These are phyloP conservation scores for Cafeteria roenbergensis DNA, from an alignment of 108 stramenopile species.

Conservation along the genomic window DNA sequence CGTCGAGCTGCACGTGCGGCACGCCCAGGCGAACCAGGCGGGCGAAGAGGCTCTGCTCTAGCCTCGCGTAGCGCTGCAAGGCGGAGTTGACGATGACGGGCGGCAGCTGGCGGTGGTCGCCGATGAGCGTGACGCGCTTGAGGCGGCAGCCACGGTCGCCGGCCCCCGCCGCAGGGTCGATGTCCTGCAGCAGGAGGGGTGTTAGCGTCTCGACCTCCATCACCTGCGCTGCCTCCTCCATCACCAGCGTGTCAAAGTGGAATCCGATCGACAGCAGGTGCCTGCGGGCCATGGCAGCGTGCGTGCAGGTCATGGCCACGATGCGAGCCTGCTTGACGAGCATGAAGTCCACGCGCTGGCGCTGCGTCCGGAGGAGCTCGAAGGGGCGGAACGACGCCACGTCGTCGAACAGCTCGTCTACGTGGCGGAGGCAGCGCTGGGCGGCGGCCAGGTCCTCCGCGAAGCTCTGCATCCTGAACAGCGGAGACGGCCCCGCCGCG, in stretches of 20 bases:
- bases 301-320: constrained; percentile 95
- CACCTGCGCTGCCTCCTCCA: constrained; percentile 97
- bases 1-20: constrained; percentile 65
- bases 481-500: too few species aligned
- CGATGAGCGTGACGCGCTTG: constrained; percentile 82
- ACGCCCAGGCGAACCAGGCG: constrained; percentile 75
- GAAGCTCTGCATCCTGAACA: neutral
- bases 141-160: constrained; percentile 52
- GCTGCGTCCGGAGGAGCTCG: constrained; percentile 78
- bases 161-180: constrained; percentile 47
- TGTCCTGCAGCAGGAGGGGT: constrained; percentile 70
- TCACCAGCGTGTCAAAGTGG: constrained; percentile 88
- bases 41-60: constrained; percentile 83
- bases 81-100: constrained; percentile 77
- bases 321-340: constrained; percentile 83
- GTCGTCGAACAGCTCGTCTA: constrained; percentile 60
- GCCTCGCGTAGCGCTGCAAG: constrained; percentile 62
- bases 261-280: constrained; percentile 76
- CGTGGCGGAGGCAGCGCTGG: neutral
- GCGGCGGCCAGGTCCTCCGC: neutral
- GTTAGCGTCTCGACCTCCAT: constrained; percentile 86
- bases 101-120: constrained; percentile 93
- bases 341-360: constrained; percentile 78
- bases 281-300: constrained; percentile 84
- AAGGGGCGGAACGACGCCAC: constrained; percentile 76